Percentiles rank a stretch among this genome's conserved stretches.
These are phyloP conservation scores for Akanthomyces dipterigenus DNA, from an alignment of 2,329 filamentous ascomycete species.

Conservation along the genomic window DNA sequence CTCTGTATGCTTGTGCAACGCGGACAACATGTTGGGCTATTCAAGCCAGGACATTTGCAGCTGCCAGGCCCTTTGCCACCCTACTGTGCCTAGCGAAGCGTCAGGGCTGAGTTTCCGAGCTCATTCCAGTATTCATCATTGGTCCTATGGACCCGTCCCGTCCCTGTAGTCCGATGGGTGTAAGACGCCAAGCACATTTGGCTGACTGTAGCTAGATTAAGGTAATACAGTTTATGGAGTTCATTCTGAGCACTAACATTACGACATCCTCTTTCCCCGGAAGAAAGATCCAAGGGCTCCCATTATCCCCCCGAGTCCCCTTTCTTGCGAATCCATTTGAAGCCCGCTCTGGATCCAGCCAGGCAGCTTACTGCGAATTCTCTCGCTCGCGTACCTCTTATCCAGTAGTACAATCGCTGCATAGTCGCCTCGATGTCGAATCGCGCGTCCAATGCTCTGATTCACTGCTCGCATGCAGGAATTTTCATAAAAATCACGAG, in stretches of 20 bases:
- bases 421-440: constrained; percentile 82
- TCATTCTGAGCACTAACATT: neutral
- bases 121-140: too few species aligned
- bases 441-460: constrained; percentile 89
- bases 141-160: too few species aligned
- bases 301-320: constrained; percentile 53
- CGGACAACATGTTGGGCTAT: too few species aligned
- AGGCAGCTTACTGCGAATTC: constrained; percentile 74
- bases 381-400: constrained; percentile 64
- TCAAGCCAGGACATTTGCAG: too few species aligned
- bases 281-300: constrained; percentile 52
- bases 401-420: constrained; percentile 85
- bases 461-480: constrained; percentile 96
- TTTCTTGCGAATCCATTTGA: constrained; percentile 39
- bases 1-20: too few species aligned
- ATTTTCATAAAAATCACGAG: constrained; percentile 84
- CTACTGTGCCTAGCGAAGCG: too few species aligned
- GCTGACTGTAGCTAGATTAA: too few species aligned
- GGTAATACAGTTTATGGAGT: neutral
- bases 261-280: constrained; percentile 35
- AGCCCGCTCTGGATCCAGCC: constrained; percentile 79
- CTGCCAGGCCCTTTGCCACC: too few species aligned
- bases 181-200: too few species aligned
- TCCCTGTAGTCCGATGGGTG: too few species aligned
- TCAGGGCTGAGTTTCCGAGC: too few species aligned